Evolutionary conservation across 2,329 filamentous ascomycete genomes (phyloP), one percentile per base, ranked within the genome.

Genomic region (Rhexocercosporidium sp.): DNA sequence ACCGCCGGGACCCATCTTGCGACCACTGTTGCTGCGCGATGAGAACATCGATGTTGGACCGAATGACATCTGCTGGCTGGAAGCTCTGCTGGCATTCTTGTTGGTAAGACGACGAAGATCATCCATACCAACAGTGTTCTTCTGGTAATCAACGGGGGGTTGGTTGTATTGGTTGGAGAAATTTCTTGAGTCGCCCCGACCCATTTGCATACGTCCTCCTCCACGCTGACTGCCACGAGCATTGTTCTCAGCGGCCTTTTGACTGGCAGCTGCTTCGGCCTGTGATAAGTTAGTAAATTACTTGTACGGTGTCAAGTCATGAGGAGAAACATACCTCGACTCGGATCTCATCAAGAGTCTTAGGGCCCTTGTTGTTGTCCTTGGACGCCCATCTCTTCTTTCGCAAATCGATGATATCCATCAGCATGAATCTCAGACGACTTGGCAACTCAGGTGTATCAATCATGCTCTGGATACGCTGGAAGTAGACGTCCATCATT

Each of bases 401-500:
- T 73, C 96, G 90, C 71, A 99, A 85, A 78, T 99, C 96, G 66
- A 97, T 79, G 64, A 97, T 88, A 78, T 99, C 96, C 89, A 98
- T 89, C 69, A 99, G 87, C 96, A 99, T 98, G 82, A 98, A 99
- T 78, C 88, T 90, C 73, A 97, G 85, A 84, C 96, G 91, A 81
- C 94, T 97, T 60, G 91, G 90, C 27, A 99, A 85, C 37, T 92
- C 90, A 14, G 91, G 90, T 68, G 92, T 89, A 29, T 94, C 89
- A 68, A 94, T 85, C 85, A 97, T 94, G 73, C 84, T 85, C 75
- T 92, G 85, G 75, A 99, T 97, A 70, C 96, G 92, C 70, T 87
- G 83, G 81, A 99, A 99, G 88, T 99, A 99, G 51, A 90, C 90
- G 77, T 96, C 90, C 90, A 99, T 96, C 85, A 97, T 90, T 62